Conservation (phyloP, 2,329 filamentous ascomycete genomes). For the Beauveria caledonica region DNA sequence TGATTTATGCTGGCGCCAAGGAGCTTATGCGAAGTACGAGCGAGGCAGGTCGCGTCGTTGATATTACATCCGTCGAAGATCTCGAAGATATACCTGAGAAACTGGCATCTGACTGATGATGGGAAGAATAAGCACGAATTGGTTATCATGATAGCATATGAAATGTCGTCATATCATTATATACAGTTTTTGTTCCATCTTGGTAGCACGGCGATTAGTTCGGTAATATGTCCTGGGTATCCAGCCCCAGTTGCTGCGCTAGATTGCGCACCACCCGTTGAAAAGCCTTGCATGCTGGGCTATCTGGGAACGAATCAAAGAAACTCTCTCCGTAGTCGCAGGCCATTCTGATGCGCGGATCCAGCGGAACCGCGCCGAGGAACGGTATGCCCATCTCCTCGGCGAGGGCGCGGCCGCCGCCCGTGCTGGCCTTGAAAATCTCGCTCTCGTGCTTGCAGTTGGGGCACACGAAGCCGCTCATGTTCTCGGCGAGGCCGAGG, state of each 20-base stretch:
- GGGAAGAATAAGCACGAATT: not conserved
- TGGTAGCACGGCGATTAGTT: constrained; percentile 23
- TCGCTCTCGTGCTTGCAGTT: constrained; percentile 75
- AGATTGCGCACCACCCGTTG: constrained; percentile 70
- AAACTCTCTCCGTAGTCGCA: constrained; percentile 98
- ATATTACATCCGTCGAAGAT: constrained; percentile 74
- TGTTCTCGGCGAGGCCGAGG: constrained; percentile 91
- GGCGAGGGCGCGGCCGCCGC: constrained; percentile 72
- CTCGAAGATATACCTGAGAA: constrained; percentile 71
- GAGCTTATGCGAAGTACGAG: constrained; percentile 91
- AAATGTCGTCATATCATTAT: constrained; percentile 14
- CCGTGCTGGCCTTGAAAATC: constrained; percentile 88
- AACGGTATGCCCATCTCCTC: constrained; percentile 84
- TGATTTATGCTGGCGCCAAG: constrained; percentile 94
- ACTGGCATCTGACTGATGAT: constrained; percentile 26
- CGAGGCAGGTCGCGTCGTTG: constrained; percentile 81
- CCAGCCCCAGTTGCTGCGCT: constrained; percentile 55
- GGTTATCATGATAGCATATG: not conserved
- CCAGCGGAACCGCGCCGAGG: constrained; percentile 80
- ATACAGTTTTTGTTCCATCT: constrained; percentile 5
- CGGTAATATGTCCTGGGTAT: constrained; percentile 45
- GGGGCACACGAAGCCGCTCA: constrained; percentile 94
- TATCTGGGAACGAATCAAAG: constrained; percentile 88
- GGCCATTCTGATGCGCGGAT: constrained; percentile 90
- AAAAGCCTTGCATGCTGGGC: constrained; percentile 78